Conservation (phyloP, 2,329 filamentous ascomycete genomes). For the Penicillium sp. region DNA sequence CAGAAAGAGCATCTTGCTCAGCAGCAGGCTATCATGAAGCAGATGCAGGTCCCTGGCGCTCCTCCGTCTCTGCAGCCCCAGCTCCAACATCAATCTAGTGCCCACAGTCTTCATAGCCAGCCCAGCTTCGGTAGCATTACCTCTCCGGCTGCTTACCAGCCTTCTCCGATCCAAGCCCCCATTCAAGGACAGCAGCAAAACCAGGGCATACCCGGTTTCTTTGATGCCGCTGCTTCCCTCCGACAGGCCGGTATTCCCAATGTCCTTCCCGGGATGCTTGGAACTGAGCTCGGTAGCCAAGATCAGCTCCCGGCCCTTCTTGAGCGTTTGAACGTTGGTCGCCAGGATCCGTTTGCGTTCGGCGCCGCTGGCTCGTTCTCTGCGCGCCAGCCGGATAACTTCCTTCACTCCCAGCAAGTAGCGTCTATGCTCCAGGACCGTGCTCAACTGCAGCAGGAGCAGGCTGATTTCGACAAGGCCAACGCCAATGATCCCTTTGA, state of each 20-base stretch:
- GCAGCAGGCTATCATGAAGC: constrained; percentile 76
- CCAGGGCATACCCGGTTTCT: constrained; percentile 67
- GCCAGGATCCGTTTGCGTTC: constrained; percentile 55
- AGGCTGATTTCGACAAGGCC: constrained; percentile 56
- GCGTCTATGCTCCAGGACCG: constrained; percentile 64
- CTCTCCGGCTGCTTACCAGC: constrained; percentile 74
- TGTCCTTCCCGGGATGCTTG: constrained; percentile 47
- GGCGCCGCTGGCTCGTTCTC: constrained; percentile 51
- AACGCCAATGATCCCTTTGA: constrained; percentile 53
- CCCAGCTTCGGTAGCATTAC: constrained; percentile 94
- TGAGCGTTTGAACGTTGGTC: constrained; percentile 65
- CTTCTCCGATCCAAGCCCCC: constrained; percentile 61
- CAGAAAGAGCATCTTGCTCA: constrained; percentile 92
- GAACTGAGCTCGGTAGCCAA: constrained; percentile 62
- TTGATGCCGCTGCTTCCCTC: constrained; percentile 58
- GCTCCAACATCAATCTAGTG: constrained; percentile 91
- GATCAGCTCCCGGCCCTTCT: constrained; percentile 71
- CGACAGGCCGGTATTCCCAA: constrained; percentile 49
- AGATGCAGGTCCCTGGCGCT: constrained; percentile 68
- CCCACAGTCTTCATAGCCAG: constrained; percentile 94
- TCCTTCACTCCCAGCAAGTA: constrained; percentile 60
- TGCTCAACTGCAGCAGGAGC: constrained; percentile 63
- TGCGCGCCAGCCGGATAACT: constrained; percentile 50
- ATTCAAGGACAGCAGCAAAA: constrained; percentile 60
- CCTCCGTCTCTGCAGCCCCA: constrained; percentile 58